phyloP scores from a whole-genome alignment of 2,329 filamentous ascomycete species.

The Aspergillus puulaauensis region DNA sequence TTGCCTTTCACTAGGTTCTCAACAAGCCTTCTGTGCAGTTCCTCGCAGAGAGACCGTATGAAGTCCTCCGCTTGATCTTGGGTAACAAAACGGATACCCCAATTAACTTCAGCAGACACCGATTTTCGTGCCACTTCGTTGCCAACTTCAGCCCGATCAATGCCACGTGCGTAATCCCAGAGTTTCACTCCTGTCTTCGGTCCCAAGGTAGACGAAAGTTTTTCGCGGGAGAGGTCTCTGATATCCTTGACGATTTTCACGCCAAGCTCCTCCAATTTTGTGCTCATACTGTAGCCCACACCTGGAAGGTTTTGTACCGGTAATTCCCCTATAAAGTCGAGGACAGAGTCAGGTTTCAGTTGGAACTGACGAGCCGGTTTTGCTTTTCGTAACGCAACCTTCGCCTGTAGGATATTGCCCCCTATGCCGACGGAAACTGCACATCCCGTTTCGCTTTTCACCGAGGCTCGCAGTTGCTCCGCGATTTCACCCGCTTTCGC shows the following conservation, averaged over 20 bases:
- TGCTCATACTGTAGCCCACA: slow-evolving; percentile 85
- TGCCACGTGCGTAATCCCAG: slow-evolving; percentile 85
- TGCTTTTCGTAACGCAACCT: slow-evolving; percentile 83
- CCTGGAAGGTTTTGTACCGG: slow-evolving; percentile 82
- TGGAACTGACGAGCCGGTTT: slow-evolving; percentile 94
- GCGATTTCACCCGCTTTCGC: slow-evolving; percentile 73
- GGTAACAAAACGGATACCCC: slow-evolving; percentile 92
- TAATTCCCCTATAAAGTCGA: slow-evolving; percentile 74
- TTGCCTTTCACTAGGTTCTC: slow-evolving; percentile 84
- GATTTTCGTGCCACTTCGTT: slow-evolving; percentile 86
- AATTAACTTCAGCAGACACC: slow-evolving; percentile 95
- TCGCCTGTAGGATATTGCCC: slow-evolving; percentile 84
- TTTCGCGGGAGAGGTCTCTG: slow-evolving; percentile 72
- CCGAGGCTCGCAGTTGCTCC: slow-evolving; percentile 61
- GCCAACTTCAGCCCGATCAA: slow-evolving; percentile 82
- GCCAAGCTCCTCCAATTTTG: slow-evolving; percentile 84
- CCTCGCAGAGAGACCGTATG: slow-evolving; percentile 76
- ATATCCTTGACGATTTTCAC: slow-evolving; percentile 82
- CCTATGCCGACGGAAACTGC: slow-evolving; percentile 92
- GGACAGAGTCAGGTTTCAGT: slow-evolving; percentile 75
- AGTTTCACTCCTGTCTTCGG: slow-evolving; percentile 91
- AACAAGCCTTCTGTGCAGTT: slow-evolving; percentile 75
- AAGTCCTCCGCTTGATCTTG: slow-evolving; percentile 95
- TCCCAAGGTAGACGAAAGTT: slow-evolving; percentile 69
- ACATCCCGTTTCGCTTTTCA: slow-evolving; percentile 76